Conservation (phyloP, 352 stramenopile species). For the Paralagenidium karlingii region DNA sequence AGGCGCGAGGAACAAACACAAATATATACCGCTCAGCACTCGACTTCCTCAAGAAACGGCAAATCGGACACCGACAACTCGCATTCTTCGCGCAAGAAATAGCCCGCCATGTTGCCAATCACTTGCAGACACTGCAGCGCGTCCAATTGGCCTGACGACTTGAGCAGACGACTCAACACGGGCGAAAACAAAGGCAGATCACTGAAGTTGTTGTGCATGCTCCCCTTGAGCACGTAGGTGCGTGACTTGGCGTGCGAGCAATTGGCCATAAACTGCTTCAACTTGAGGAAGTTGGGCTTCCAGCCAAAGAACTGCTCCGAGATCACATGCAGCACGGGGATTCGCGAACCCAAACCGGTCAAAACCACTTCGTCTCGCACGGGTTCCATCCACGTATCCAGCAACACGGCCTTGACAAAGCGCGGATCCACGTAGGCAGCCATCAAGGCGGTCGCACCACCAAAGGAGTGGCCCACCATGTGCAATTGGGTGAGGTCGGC, state of each 20-base stretch:
- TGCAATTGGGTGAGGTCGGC: slow-evolving; percentile 22
- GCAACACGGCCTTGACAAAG: slow-evolving; percentile 27
- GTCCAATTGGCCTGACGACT: slow-evolving; percentile 32
- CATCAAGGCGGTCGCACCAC: slow-evolving; percentile 36
- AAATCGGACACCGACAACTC: slow-evolving; percentile 13
- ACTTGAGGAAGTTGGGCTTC: slow-evolving; percentile 29
- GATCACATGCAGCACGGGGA: slow-evolving; percentile 40
- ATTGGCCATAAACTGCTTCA: slow-evolving; percentile 19
- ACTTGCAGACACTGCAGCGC: slow-evolving; percentile 23
- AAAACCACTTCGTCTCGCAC: slow-evolving; percentile 20
- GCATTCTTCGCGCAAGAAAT: slow-evolving; percentile 28
- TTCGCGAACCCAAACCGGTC: slow-evolving; percentile 15
- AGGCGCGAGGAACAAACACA: no score
- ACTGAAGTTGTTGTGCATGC: slow-evolving; percentile 64
- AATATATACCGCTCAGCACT: no score
- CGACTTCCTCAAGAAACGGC: no score
- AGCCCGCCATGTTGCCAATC: slow-evolving; percentile 25
- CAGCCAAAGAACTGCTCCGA: slow-evolving; percentile 52
- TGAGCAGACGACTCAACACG: slow-evolving; percentile 29
- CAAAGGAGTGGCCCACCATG: slow-evolving; percentile 47
- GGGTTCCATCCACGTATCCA: slow-evolving; percentile 62
- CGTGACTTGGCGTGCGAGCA: slow-evolving; percentile 19
- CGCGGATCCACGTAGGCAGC: slow-evolving; percentile 31
- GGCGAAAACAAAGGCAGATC: slow-evolving; percentile 56
- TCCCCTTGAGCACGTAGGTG: slow-evolving; percentile 23